Conservation (phyloP, 257 asterid genomes). For the Prunella vulgaris region DNA sequence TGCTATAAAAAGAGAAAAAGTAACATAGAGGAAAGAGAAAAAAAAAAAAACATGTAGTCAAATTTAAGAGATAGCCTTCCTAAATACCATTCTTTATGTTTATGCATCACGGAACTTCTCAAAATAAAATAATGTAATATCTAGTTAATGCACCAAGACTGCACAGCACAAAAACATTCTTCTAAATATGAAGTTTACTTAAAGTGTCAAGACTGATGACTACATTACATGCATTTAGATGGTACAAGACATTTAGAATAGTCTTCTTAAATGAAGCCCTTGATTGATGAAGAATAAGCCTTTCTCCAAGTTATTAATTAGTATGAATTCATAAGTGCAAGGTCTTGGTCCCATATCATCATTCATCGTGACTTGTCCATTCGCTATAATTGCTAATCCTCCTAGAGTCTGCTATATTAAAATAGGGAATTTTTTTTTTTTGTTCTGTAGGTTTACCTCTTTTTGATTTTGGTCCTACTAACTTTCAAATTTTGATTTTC, state of each 20-base stretch:
- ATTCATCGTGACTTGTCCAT: not conserved
- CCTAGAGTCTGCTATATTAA: conserved; percentile 19
- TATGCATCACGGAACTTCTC: not conserved
- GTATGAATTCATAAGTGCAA: not conserved
- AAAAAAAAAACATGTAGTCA: not conserved
- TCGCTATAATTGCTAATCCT: not conserved
- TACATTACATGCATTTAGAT: not conserved
- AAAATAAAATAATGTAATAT: not conserved
- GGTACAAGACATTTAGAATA: not conserved
- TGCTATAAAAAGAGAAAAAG: conserved; percentile 4
- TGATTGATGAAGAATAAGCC: not conserved
- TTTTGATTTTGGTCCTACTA: too few species aligned
- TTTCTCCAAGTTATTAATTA: not conserved
- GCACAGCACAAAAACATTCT: not conserved
- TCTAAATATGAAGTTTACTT: not conserved
- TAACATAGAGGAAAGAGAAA: not conserved
- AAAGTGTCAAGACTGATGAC: not conserved
- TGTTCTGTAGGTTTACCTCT: too few species aligned
- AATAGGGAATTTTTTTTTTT: too few species aligned
- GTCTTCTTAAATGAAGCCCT: not conserved
- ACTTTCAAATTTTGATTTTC: too few species aligned
- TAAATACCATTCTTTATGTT: not conserved
- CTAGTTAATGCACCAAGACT: not conserved
- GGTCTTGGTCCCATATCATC: not conserved
- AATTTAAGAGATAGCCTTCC: not conserved